Evolutionary conservation across 2,329 filamentous ascomycete genomes (phyloP).

Genomic region (Colletotrichum tanaceti): DNA sequence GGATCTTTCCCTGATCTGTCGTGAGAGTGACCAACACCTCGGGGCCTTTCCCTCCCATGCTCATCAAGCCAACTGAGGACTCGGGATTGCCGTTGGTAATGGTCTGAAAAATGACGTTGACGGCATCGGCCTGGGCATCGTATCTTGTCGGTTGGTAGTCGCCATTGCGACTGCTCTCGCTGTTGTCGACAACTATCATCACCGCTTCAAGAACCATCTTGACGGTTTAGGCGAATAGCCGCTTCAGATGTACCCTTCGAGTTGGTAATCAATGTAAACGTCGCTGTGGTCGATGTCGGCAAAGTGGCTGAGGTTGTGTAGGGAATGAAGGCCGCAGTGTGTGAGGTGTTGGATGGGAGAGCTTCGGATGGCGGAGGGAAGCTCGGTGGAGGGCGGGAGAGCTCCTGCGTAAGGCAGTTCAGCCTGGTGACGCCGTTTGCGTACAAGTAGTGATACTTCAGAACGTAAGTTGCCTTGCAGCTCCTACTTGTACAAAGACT

Average conservation of each 20-base stretch:
- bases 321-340: conserved; percentile 7
- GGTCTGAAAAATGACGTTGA: conserved; percentile 93
- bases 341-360: conserved; percentile 33
- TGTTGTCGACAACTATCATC: conserved; percentile 99
- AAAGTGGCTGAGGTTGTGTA: not conserved
- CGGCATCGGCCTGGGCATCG: conserved; percentile 95
- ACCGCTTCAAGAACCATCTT: conserved; percentile 99
- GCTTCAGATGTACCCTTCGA: not conserved
- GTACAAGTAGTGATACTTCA: conserved; percentile 22
- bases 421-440: conserved; percentile 52
- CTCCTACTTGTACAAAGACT: not conserved
- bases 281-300: conserved; percentile 1
- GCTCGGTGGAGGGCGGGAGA: conserved; percentile 41
- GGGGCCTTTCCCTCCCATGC: conserved; percentile 97
- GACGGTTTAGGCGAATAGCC: conserved; percentile 52
- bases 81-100: conserved; percentile 97
- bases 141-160: conserved; percentile 92
- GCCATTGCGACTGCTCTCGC: conserved; percentile 97
- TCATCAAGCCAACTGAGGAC: conserved; percentile 97
- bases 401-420: conserved; percentile 58
- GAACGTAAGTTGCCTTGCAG: not conserved
- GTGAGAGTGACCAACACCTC: conserved; percentile 97
- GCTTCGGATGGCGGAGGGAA: conserved; percentile 42
- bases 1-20: conserved; percentile 93
- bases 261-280: not conserved